Conservation (phyloP, 371 early-diverging fungal species). For the Lichtheimia ramosa region DNA sequence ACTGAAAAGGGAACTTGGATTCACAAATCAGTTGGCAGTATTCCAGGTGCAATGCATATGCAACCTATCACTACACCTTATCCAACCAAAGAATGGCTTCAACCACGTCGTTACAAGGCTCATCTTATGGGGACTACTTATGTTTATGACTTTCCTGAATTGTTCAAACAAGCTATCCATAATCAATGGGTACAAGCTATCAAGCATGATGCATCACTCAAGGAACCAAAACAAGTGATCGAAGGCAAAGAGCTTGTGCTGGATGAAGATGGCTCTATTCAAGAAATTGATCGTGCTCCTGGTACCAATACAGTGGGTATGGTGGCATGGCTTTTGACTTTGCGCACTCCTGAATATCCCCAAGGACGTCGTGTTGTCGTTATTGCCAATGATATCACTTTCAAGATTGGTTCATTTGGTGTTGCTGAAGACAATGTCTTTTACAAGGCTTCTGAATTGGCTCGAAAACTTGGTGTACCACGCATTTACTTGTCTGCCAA, state of each 20-base stretch:
- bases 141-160: conserved; percentile 96
- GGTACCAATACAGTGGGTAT: conserved; percentile 94
- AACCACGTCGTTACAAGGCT: conserved; percentile 97
- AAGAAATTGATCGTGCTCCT: conserved; percentile 81
- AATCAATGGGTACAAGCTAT: conserved; percentile 73
- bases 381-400: conserved; percentile 98
- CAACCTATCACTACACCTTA: conserved; percentile 84
- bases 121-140: conserved; percentile 97
- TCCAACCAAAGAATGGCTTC: conserved; percentile 92
- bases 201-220: conserved; percentile 51
- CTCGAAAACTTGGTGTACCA: conserved; percentile 85
- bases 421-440: conserved; percentile 93
- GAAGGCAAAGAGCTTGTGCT: conserved; percentile 86
- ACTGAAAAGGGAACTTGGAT: conserved; percentile 71
- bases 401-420: conserved; percentile 97
- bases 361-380: conserved; percentile 88
- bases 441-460: conserved; percentile 87
- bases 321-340: conserved; percentile 92
- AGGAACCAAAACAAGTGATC: conserved; percentile 70
- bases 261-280: conserved; percentile 78
- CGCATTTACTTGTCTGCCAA: conserved; percentile 97
- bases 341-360: conserved; percentile 95
- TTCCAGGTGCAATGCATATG: conserved; percentile 84
- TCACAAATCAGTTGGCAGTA: conserved; percentile 69
- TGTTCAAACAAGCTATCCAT: conserved; percentile 85